A percentile compares a stretch with the other conserved stretches of the same genome.
Evolutionary conservation across 768 basidiomycete species (phyloP).

Genomic region (Russula compacta): DNA sequence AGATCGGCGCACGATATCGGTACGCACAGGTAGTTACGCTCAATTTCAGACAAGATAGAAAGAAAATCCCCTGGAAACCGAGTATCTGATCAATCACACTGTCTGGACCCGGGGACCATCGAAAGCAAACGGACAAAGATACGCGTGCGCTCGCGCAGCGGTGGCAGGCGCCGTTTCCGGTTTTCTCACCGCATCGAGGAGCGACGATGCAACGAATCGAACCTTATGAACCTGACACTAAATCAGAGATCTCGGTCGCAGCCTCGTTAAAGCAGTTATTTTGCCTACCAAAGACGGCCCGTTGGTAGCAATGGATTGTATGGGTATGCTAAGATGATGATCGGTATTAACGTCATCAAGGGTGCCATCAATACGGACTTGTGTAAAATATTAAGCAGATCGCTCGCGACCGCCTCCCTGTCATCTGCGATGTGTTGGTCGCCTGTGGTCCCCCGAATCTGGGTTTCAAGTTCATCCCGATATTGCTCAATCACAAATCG

Average conservation of each 20-base stretch:
- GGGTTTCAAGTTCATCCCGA: slow-evolving; percentile 71
- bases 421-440: slow-evolving; percentile 61
- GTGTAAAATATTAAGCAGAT: slow-evolving; percentile 78
- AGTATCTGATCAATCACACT: not conserved
- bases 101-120: not conserved
- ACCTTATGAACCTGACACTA: slow-evolving; percentile 73
- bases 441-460: slow-evolving; percentile 55
- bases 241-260: not conserved
- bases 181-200: slow-evolving; percentile 76
- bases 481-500: slow-evolving; percentile 91
- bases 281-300: slow-evolving; percentile 64
- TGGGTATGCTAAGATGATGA: slow-evolving; percentile 57
- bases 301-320: slow-evolving; percentile 86
- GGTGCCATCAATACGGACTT: slow-evolving; percentile 36
- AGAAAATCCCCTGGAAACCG: slow-evolving; percentile 72
- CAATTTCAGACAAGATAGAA: slow-evolving; percentile 85
- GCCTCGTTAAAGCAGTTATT: not conserved
- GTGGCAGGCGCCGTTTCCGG: slow-evolving; percentile 72
- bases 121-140: slow-evolving; percentile 54
- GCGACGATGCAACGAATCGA: slow-evolving; percentile 84
- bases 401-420: slow-evolving; percentile 77
- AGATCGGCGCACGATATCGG: not conserved
- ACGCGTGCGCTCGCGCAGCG: slow-evolving; percentile 78
- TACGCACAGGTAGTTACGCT: slow-evolving; percentile 76
- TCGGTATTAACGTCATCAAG: not conserved